Percentiles rank a stretch among this genome's conserved stretches.
phyloP scores from a whole-genome alignment of 2,329 filamentous ascomycete species.

The Didymella exigua region DNA sequence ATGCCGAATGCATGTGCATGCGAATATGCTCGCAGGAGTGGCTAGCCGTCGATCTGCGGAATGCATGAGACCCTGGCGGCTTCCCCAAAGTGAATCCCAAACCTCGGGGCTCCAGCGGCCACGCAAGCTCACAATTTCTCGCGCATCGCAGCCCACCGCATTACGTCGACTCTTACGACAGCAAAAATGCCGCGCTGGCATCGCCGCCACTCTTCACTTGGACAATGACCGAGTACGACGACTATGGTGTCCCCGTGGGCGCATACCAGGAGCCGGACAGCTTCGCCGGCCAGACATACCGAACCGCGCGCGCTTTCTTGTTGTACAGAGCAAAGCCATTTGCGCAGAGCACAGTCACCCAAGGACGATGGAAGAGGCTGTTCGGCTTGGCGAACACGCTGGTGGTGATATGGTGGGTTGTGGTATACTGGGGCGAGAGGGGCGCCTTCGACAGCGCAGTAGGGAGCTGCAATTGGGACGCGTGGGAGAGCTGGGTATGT shows the following conservation, averaged over 20 bases:
- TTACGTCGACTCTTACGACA: slow-evolving; percentile 7
- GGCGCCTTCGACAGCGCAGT: slow-evolving; percentile 75
- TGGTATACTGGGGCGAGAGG: slow-evolving; percentile 84
- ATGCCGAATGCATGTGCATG: slow-evolving; percentile 5
- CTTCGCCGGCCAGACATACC: slow-evolving; percentile 39
- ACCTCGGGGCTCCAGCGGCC: slow-evolving; percentile 24
- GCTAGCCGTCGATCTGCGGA: slow-evolving; percentile 8
- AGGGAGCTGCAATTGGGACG: slow-evolving; percentile 75
- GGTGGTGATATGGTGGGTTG: slow-evolving; percentile 74
- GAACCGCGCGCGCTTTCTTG: slow-evolving; percentile 38
- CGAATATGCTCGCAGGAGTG: slow-evolving; percentile 5
- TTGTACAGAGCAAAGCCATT: slow-evolving; percentile 39
- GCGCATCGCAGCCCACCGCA: slow-evolving; percentile 15
- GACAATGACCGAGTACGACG: slow-evolving; percentile 48
- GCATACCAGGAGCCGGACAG: slow-evolving; percentile 47
- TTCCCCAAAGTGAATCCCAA: too few species aligned
- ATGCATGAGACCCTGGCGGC: slow-evolving; percentile 22
- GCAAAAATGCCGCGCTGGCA: slow-evolving; percentile 41
- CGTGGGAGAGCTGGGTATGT: slow-evolving; percentile 90
- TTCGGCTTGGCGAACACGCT: slow-evolving; percentile 55
- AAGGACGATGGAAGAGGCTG: slow-evolving; percentile 26
- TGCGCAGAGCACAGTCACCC: slow-evolving; percentile 19
- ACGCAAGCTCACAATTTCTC: slow-evolving; percentile 18
- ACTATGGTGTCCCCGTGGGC: slow-evolving; percentile 47
- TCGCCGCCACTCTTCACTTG: slow-evolving; percentile 5